Evolutionary conservation across 257 asterid species (phyloP), one percentile per base, ranked within the genome.

Genomic region (Capsicum baccatum): DNA sequence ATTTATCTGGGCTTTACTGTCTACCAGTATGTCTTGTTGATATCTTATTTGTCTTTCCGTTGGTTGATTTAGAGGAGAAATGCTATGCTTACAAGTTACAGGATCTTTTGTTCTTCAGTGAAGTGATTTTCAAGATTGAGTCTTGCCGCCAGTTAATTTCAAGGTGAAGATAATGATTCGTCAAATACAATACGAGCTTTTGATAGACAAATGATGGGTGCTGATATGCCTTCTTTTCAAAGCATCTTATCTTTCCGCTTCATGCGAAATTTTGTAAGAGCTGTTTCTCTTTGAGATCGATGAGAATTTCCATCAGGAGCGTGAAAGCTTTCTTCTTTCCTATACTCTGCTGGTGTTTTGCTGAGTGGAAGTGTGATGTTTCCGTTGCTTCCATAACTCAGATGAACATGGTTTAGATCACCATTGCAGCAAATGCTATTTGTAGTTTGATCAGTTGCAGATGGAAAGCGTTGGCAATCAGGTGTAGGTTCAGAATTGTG

Each of bases 171-270:
- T 26, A 26, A 74, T 74, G 62, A 74, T 74, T 50, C 19, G 17
- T 50, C 79, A 69, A 67, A 70, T 71, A 63, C 42, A 26, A 69
- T 21, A 59, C 19, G 4, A 48, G 33, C 37, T 35, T 73, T 47
- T 33, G 37, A 33, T 42, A 39, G 14, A 33, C 47, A 56, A 50
- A 11, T 37, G 6, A 63, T 15, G 13, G 59, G 37, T 26, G 56
- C 79, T 14, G 66, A 33, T 74, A 17, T 86, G 94, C 99, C 99
- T 97, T 97, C 90, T 97, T 97, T 87, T 97, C 96, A 79, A 91
- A 97, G 91, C 99, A 95, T 90, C 99, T 91, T 91, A 33, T 95
- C 98, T 87, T 97, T 97, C 88, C 99, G 87, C 89, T 97, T 97
- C 89, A 88, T 69, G 7, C 98, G 92, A 83, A 97, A 97, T 85